Conservation (phyloP, 768 basidiomycete species). For the Crepidotus variabilis region DNA sequence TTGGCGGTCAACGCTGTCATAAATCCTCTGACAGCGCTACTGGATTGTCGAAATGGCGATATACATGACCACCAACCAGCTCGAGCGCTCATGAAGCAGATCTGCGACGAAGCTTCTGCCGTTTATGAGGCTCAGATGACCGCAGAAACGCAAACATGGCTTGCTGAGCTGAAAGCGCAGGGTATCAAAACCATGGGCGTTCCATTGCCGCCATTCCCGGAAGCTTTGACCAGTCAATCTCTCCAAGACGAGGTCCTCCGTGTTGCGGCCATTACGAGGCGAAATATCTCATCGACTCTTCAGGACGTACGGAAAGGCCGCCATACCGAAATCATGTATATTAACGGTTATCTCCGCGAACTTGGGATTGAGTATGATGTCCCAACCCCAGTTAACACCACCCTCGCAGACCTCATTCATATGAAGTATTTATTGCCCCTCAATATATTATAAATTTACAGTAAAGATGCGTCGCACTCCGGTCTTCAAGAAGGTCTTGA, state of each 20-base stretch:
- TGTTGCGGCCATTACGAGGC: conserved; percentile 52
- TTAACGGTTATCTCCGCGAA: conserved; percentile 77
- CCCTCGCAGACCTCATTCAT: conserved; percentile 56
- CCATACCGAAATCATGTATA: conserved; percentile 72
- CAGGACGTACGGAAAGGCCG: conserved; percentile 60
- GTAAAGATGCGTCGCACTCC: background rate
- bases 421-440: conserved; percentile 35
- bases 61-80: conserved; percentile 48
- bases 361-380: conserved; percentile 58
- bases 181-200: conserved; percentile 22
- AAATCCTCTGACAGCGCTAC: conserved; percentile 82
- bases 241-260: conserved; percentile 56
- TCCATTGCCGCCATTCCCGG: conserved; percentile 38
- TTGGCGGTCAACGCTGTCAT: conserved; percentile 78
- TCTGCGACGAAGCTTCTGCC: conserved; percentile 71
- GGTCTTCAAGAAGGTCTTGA: background rate
- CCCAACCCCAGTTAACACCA: conserved; percentile 51
- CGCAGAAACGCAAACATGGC: conserved; percentile 34
- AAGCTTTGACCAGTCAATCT: conserved; percentile 35
- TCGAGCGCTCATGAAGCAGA: conserved; percentile 36
- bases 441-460: conserved; percentile 3
- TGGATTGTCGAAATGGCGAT: conserved; percentile 78
- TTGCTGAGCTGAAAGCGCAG: conserved; percentile 24
- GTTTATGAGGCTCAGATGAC: conserved; percentile 54
- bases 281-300: conserved; percentile 81